A percentile compares a stretch with the other conserved stretches of the same genome.
phyloP scores from a whole-genome alignment of 768 basidiomycete species.

The Pulveroboletus sp. region DNA sequence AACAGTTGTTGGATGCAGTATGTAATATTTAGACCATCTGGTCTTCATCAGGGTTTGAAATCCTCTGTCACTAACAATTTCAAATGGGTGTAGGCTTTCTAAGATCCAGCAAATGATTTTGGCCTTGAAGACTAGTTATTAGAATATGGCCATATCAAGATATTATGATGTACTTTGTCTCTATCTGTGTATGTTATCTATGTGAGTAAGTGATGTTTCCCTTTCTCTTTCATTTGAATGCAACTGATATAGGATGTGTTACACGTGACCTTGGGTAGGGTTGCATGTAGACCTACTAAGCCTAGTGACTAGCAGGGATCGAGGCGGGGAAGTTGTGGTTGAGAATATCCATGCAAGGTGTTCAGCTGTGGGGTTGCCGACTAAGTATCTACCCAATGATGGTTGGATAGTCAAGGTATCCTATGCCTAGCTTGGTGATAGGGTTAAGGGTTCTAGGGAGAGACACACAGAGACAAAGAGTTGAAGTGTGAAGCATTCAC shows the following conservation, averaged over 20 bases:
- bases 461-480: too few relatives aligned
- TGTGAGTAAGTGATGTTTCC: background rate
- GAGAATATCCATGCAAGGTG: too few relatives aligned
- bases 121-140: too few relatives aligned
- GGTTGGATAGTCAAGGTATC: background rate
- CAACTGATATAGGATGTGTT: background rate
- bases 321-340: too few relatives aligned
- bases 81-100: background rate
- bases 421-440: background rate
- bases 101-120: background rate
- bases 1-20: slow-evolving; percentile 22
- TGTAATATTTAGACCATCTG: background rate
- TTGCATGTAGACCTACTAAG: too few relatives aligned
- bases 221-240: background rate
- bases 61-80: background rate
- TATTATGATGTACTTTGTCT: background rate
- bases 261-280: too few relatives aligned
- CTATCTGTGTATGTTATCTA: background rate
- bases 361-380: too few relatives aligned
- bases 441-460: background rate
- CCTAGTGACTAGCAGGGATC: too few relatives aligned
- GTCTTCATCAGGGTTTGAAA: background rate
- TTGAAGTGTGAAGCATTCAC: too few relatives aligned
- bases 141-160: too few relatives aligned
- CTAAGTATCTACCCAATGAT: too few relatives aligned